Percentiles rank a stretch among this genome's conserved stretches.
Evolutionary conservation across 805 yeast species (phyloP).

Genomic region (Tetrapisispora phaffii): DNA sequence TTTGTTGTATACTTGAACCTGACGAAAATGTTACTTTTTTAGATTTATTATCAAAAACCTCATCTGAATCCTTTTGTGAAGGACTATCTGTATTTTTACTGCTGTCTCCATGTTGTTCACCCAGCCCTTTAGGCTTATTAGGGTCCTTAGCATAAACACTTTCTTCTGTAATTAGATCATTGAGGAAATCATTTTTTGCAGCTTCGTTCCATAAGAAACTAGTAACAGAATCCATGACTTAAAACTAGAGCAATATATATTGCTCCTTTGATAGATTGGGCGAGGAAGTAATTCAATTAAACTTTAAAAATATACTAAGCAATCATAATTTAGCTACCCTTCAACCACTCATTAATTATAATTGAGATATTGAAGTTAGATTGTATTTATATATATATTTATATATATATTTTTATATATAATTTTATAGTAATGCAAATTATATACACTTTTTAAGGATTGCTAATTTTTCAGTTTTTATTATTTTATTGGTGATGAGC

Average conservation of each 20-base stretch:
- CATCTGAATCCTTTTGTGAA: neutral
- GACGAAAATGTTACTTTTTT: neutral
- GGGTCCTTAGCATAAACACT: slow-evolving; percentile 1
- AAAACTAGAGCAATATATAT: neutral
- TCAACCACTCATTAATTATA: too few species aligned
- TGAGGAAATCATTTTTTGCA: slow-evolving; percentile 2
- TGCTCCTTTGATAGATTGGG: too few species aligned
- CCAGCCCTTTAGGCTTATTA: slow-evolving; percentile 3
- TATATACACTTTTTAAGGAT: neutral
- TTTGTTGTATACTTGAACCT: slow-evolving; percentile 23
- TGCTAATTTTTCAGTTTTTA: neutral
- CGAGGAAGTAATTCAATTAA: too few species aligned
- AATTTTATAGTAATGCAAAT: too few species aligned
- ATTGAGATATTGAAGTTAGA: too few species aligned
- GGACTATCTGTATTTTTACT: too few species aligned
- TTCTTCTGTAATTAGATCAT: neutral
- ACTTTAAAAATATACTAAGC: too few species aligned
- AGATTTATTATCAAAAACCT: neutral
- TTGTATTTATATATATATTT: neutral
- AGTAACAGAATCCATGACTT: slow-evolving; percentile 22
- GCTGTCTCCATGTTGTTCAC: neutral
- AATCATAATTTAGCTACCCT: too few species aligned
- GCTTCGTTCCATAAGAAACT: slow-evolving; percentile 26
- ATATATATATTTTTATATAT: too few species aligned
- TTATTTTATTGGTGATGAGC: too few species aligned